Percentiles rank a stretch among this genome's conserved stretches.
Conservation (phyloP, 2,329 filamentous ascomycete genomes). For the Tympanopsis confertula region DNA sequence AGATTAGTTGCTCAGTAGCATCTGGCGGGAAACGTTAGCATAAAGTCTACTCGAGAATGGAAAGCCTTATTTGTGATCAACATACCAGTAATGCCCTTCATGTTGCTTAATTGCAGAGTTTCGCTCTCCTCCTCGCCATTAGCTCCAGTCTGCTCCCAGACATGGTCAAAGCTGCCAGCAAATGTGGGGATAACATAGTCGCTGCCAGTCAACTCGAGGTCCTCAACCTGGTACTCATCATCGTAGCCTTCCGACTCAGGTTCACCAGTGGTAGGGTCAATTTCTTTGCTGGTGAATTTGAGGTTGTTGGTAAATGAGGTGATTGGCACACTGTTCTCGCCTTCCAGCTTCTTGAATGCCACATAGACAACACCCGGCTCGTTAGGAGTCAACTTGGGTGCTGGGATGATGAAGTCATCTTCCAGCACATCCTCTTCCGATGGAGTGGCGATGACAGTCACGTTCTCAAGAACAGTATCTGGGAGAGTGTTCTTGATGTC, state of each 20-base stretch:
- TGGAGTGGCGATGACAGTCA: conserved; percentile 71
- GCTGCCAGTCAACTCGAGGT: conserved; percentile 79
- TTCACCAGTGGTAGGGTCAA: conserved; percentile 86
- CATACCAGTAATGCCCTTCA: conserved; percentile 84
- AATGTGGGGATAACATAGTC: conserved; percentile 93
- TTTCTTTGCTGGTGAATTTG: conserved; percentile 96
- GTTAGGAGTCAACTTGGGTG: conserved; percentile 69
- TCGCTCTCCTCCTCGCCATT: conserved; percentile 81
- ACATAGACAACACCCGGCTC: conserved; percentile 91
- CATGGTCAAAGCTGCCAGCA: conserved; percentile 85
- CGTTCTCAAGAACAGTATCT: conserved; percentile 80
- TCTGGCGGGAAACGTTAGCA: conserved; percentile 39
- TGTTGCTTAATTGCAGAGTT: conserved; percentile 74
- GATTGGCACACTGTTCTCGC: conserved; percentile 65
- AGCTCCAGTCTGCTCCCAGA: conserved; percentile 90
- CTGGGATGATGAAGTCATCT: conserved; percentile 89
- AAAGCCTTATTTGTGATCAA: conserved; percentile 1
- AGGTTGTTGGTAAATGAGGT: conserved; percentile 82
- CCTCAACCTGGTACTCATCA: conserved; percentile 93
- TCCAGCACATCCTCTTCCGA: conserved; percentile 72
- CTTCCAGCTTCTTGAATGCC: conserved; percentile 74
- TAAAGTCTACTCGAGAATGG: conserved; percentile 11
- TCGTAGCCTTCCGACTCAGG: conserved; percentile 89
- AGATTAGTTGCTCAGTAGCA: conserved; percentile 81
- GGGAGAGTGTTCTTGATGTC: conserved; percentile 95